Base-by-base conservation (phyloP, 163 green algal genomes). In the Volvox carteri region DNA sequence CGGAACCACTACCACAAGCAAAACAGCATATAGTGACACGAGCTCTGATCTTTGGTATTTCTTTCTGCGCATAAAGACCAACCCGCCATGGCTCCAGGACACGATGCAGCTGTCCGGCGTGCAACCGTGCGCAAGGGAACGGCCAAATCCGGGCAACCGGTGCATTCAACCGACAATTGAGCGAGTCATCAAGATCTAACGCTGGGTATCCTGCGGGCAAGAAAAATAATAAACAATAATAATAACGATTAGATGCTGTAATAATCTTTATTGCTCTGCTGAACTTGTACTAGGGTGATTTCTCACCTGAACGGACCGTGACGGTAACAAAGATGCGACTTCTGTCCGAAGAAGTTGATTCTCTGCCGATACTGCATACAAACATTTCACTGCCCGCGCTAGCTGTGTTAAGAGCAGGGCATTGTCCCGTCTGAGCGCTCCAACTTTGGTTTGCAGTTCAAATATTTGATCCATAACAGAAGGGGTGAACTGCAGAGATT, bases 301-400 rank as follows among this genome's bases (percentile, higher is more conserved):
- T 23, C 67, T 12, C 37, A 77, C 67, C 67, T 77, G 67, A 77
- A 23, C 28, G 23, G 7, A 76, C 19, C 8, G 39, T 35, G 70
- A 56, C 11, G 81, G 65, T 28, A 81, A 50, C 28, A 88, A 74
- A 4, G 83, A 88, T 1, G 83, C 83, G 16, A 88, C 68, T 28
- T 88, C 83, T 4, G 83, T 81, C 48, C 62, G 62, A 21, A 88
- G 52, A 42, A 88, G 37, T 44, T 81, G 35, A 44, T 88, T 74
- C 35, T 88, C 83, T 23, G 83, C 39, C 21, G 67, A 62, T 23
- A 88, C 83, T 4, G 83, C 83, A 50, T 80, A 81, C 4, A 88
- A 58, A 37, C 83, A 88, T 54, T 88, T 88, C 3, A 68, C 83
- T 14, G 83, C 83, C 4, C 83, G 68, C 0, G 83, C 83, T 4